A percentile compares a stretch with the other conserved stretches of the same genome.
phyloP scores from a whole-genome alignment of 1,139 yeast genomes.

The Diutina catenulata region DNA sequence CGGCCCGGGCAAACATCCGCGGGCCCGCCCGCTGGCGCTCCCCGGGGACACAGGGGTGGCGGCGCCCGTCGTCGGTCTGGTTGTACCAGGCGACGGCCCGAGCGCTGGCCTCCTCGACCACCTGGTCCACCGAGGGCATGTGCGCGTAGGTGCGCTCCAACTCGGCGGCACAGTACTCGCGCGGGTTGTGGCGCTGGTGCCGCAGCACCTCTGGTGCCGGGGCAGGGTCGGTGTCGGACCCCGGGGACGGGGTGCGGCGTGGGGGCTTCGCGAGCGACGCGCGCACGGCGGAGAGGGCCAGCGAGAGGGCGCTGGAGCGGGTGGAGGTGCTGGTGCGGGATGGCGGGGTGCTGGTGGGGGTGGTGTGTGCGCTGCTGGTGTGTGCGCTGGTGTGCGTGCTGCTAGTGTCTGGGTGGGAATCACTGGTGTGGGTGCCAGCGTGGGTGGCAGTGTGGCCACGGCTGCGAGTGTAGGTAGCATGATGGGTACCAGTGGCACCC shows the following conservation, averaged over 20 bases:
- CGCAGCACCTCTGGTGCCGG: background rate
- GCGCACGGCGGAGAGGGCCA: background rate
- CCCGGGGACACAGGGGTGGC: constrained; percentile 13
- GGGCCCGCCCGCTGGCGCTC: constrained; percentile 20
- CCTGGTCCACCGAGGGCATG: constrained; percentile 18
- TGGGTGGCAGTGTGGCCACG: no score
- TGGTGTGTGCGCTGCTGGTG: no score
- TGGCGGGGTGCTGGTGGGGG: no score
- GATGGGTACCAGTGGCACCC: no score
- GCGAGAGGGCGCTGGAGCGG: background rate
- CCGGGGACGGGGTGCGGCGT: background rate
- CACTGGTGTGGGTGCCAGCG: no score
- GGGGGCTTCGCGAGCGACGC: background rate
- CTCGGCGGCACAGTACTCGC: background rate
- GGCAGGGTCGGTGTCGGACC: background rate
- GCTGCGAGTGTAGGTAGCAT: no score
- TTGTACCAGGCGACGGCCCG: constrained; percentile 29
- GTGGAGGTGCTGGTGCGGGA: background rate
- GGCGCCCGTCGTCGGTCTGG: constrained; percentile 1
- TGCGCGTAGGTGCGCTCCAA: constrained; percentile 16
- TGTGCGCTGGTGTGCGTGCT: no score
- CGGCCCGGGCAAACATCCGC: constrained; percentile 46
- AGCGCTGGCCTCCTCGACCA: constrained; percentile 25
- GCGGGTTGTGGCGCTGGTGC: constrained; percentile 1
- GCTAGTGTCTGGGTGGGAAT: no score